phyloP scores from a whole-genome alignment of 2,329 filamentous ascomycete species.

The Remersonia thermophila region DNA sequence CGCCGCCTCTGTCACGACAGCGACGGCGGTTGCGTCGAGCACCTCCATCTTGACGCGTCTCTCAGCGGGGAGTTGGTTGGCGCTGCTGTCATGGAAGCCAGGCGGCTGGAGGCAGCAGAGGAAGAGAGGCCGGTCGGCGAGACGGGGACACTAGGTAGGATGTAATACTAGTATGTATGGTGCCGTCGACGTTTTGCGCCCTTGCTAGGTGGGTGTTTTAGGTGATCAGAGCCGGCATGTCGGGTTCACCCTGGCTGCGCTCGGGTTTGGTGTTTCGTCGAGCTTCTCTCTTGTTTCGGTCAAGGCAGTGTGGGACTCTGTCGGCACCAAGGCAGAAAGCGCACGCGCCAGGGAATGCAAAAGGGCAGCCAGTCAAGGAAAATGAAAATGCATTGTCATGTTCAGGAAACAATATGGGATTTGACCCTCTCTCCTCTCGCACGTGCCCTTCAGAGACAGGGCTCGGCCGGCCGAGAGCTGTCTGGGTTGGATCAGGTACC shows the following conservation, averaged over 20 bases:
- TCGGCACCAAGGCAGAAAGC: too few species aligned
- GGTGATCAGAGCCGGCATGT: too few species aligned
- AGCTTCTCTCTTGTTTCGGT: not conserved
- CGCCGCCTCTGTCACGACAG: conserved; percentile 15
- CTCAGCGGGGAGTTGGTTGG: not conserved
- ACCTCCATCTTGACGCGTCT: conserved; percentile 11
- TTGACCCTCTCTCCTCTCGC: not conserved
- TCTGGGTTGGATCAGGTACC: too few species aligned
- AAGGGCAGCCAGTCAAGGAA: not conserved
- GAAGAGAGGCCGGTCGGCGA: too few species aligned
- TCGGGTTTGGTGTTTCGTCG: not conserved
- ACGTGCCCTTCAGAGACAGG: not conserved
- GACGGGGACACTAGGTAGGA: too few species aligned
- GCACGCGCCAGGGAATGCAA: too few species aligned
- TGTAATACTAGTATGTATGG: too few species aligned
- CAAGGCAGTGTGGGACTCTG: too few species aligned
- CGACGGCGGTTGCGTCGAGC: conserved; percentile 9
- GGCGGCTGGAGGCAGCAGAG: too few species aligned
- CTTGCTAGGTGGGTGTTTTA: too few species aligned
- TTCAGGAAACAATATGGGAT: not conserved
- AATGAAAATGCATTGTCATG: not conserved
- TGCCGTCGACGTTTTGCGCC: too few species aligned
- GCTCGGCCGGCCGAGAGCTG: conserved; percentile 3
- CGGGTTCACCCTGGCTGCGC: too few species aligned
- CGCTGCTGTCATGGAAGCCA: not conserved